Conservation (phyloP, 2,329 filamentous ascomycete genomes). For the Aureobasidium sp. region DNA sequence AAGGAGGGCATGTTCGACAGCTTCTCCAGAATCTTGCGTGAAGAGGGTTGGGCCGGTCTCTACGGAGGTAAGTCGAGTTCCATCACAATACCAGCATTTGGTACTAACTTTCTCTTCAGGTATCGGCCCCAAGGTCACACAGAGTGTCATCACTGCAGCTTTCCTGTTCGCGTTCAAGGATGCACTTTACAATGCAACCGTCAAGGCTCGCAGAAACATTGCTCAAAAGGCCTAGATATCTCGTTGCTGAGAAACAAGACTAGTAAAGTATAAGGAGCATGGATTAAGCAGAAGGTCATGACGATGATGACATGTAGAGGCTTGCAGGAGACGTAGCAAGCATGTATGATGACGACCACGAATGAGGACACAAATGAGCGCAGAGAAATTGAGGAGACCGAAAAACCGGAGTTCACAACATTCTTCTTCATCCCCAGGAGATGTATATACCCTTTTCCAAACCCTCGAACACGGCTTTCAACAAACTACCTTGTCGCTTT, state of each 20-base stretch:
- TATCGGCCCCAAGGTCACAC: conserved; percentile 90
- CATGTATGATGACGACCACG: background rate
- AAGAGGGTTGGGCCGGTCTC: conserved; percentile 85
- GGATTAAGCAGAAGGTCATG: background rate
- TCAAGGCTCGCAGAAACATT: conserved; percentile 48
- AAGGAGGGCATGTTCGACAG: conserved; percentile 74
- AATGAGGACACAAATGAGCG: background rate
- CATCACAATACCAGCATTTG: background rate
- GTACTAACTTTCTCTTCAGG: conserved; percentile 43
- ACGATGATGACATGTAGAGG: no score
- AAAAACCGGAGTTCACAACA: no score
- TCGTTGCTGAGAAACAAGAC: background rate
- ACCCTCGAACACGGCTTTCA: background rate
- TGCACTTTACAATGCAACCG: conserved; percentile 76
- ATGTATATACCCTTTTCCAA: background rate
- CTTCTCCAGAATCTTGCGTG: conserved; percentile 68
- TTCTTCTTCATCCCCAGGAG: no score
- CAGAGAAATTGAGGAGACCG: background rate
- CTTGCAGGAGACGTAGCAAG: background rate
- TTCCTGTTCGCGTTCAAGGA: conserved; percentile 99
- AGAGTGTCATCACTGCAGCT: conserved; percentile 92
- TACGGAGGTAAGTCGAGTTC: conserved; percentile 65
- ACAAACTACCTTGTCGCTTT: background rate
- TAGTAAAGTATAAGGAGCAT: background rate
- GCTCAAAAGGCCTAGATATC: background rate